Evolutionary conservation across 495 filamentous ascomycete genomes (phyloP).

Genomic region (Tuber borchii): DNA sequence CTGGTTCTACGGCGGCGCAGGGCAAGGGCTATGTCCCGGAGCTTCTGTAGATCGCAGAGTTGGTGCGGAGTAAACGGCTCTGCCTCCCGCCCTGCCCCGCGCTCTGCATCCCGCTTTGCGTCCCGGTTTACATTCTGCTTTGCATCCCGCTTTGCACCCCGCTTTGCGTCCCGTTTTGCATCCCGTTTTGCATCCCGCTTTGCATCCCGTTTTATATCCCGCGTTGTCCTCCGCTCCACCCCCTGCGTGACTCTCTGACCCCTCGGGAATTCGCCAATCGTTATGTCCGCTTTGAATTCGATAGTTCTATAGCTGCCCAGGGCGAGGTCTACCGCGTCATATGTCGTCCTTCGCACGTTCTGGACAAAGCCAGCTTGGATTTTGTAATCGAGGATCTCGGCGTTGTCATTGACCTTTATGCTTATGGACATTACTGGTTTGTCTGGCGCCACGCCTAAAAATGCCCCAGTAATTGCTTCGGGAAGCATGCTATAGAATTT

Average conservation of each 20-base stretch:
- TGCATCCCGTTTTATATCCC: no score
- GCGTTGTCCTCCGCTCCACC: no score
- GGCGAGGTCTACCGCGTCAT: conserved; percentile 50
- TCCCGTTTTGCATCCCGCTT: no score
- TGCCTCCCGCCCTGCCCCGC: no score
- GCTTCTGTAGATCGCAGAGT: conserved; percentile 44
- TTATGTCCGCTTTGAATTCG: neutral
- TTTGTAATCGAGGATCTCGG: conserved; percentile 62
- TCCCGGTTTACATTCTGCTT: no score
- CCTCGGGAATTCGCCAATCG: conserved; percentile 42
- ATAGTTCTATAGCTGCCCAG: conserved; percentile 44
- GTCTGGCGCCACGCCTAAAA: conserved; percentile 63
- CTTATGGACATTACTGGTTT: conserved; percentile 77
- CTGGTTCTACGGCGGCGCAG: conserved; percentile 45
- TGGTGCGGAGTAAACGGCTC: conserved; percentile 43
- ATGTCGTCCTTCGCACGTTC: conserved; percentile 70
- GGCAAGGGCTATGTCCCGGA: conserved; percentile 46
- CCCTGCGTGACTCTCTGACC: conserved; percentile 1
- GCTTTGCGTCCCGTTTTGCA: no score
- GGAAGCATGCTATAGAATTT: conserved; percentile 70
- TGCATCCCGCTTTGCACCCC: no score
- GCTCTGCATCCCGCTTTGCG: no score
- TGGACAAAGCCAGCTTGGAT: conserved; percentile 63
- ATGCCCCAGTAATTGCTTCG: conserved; percentile 48
- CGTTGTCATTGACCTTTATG: conserved; percentile 59